Conservation (phyloP, 345 rosid species). For the Iberis pinnata region DNA sequence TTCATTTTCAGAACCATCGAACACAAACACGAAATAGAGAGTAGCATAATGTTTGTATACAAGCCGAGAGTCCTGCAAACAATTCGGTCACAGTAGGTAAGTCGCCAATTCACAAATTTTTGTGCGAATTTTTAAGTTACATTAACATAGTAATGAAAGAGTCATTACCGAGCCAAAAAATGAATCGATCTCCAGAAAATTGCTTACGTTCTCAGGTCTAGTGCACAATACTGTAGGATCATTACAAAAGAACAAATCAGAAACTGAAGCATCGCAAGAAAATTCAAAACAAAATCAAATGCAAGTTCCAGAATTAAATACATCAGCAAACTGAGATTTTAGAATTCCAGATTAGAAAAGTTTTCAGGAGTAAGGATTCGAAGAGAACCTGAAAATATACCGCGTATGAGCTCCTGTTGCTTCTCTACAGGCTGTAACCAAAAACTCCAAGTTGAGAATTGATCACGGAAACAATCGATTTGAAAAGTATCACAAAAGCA, state of each 20-base stretch:
- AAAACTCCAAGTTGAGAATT: neutral
- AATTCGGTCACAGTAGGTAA: neutral
- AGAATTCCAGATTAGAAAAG: no score
- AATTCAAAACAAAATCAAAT: no score
- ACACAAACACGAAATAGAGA: conserved; percentile 73
- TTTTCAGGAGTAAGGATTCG: no score
- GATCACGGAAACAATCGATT: neutral
- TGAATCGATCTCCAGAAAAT: conserved; percentile 67
- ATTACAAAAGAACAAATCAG: no score
- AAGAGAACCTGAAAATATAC: conserved; percentile 69
- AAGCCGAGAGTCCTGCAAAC: conserved; percentile 64
- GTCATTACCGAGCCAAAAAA: conserved; percentile 72
- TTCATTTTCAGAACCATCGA: conserved; percentile 86
- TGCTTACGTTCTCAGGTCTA: conserved; percentile 88
- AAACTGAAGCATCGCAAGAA: no score
- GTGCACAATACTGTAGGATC: conserved; percentile 65
- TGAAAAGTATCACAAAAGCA: neutral
- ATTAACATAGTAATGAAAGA: neutral
- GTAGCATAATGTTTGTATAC: conserved; percentile 92
- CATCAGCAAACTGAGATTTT: no score
- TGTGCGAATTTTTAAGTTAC: no score
- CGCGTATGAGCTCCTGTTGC: conserved; percentile 82
- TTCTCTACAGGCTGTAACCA: conserved; percentile 57
- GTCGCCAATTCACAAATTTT: no score
- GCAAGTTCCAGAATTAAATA: no score